These are phyloP conservation scores for Boechera retrofracta DNA, from an alignment of 345 rosid genomes.

Conservation along the genomic window DNA sequence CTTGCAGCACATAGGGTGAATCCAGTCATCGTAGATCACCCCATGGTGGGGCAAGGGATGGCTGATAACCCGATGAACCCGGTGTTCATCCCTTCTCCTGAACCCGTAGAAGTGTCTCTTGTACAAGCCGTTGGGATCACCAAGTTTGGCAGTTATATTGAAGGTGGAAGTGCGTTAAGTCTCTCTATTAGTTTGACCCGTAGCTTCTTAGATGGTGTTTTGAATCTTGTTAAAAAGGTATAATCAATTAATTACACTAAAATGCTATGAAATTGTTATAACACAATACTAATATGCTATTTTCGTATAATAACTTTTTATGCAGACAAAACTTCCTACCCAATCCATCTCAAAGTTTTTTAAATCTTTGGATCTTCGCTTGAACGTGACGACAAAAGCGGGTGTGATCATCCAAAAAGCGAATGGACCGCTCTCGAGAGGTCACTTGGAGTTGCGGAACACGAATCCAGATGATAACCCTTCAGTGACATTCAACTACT, in stretches of 20 bases:
- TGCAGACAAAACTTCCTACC: constrained; percentile 14
- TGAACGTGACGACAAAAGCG: constrained; percentile 47
- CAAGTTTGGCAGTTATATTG: constrained; percentile 56
- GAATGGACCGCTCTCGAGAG: constrained; percentile 59
- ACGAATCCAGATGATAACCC: constrained; percentile 62
- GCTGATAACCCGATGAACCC: constrained; percentile 73
- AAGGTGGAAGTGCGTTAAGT: constrained; percentile 59
- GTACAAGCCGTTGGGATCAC: constrained; percentile 70
- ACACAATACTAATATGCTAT: background rate
- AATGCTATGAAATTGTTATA: background rate
- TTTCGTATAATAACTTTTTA: background rate
- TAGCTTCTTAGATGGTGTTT: constrained; percentile 40
- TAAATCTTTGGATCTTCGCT: constrained; percentile 39
- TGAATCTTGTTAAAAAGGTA: constrained; percentile 52
- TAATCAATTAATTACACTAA: background rate
- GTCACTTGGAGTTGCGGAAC: constrained; percentile 56
- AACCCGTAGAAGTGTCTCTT: constrained; percentile 64
- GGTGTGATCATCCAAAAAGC: constrained; percentile 61
- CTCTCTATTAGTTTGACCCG: constrained; percentile 51
- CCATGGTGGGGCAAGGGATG: constrained; percentile 82
- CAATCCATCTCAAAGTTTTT: constrained; percentile 41
- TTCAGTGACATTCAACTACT: constrained; percentile 67
- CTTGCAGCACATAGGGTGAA: constrained; percentile 50
- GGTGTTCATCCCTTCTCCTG: constrained; percentile 61
- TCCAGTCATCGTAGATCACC: constrained; percentile 56